A percentile compares a stretch with the other conserved stretches of the same genome.
Evolutionary conservation across 2,329 filamentous ascomycete species (phyloP).

Genomic region (Ophiostoma piceae): DNA sequence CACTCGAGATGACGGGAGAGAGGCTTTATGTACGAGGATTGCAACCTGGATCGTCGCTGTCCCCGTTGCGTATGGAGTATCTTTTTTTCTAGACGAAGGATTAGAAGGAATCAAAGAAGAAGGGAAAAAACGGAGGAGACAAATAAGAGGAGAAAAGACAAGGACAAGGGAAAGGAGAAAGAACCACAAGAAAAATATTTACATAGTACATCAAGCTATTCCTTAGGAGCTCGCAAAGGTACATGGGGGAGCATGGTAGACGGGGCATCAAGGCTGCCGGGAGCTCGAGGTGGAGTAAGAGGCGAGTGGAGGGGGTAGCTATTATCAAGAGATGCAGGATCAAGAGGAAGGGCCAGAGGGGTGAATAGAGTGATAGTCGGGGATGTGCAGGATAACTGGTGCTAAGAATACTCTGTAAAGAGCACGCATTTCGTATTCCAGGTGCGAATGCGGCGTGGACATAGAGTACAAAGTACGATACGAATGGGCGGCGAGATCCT

Average conservation of each 20-base stretch:
- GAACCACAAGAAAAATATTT: background rate
- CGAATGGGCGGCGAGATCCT: background rate
- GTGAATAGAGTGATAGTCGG: conserved; percentile 6
- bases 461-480: background rate
- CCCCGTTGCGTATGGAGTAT: background rate
- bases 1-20: conserved; percentile 3
- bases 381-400: conserved; percentile 1
- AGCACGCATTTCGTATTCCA: background rate
- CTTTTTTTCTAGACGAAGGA: background rate
- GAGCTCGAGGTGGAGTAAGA: conserved; percentile 2
- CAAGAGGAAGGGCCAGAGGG: background rate
- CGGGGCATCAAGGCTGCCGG: background rate
- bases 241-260: conserved; percentile 1
- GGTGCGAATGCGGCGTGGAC: background rate
- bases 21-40: conserved; percentile 11
- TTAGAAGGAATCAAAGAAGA: background rate
- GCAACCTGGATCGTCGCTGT: background rate
- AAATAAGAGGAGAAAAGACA: background rate
- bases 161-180: background rate
- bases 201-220: background rate
- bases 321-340: background rate
- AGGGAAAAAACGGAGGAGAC: background rate
- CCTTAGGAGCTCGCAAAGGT: background rate
- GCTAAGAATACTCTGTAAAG: background rate
- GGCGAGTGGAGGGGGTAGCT: conserved; percentile 1